Base-by-base conservation (phyloP, 768 basidiomycete species). In the Tricholomella constricta region DNA sequence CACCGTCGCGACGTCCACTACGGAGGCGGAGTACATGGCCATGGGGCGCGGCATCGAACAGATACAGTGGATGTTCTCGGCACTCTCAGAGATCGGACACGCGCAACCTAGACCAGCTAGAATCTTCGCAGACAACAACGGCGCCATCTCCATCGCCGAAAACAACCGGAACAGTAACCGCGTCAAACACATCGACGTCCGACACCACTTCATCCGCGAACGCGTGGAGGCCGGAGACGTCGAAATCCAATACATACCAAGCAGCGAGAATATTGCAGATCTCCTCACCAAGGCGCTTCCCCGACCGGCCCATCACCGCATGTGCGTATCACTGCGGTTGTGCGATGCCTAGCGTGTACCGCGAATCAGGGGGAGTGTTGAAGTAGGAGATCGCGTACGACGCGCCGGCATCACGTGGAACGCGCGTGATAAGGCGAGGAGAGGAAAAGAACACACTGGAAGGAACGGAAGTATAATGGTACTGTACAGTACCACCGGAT, bases 271-370 rank as follows among this genome's bases (percentile, higher is more conserved):
- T 52, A 38, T 65, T 14, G 73, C 76, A 1, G 72, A 78, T 55
- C 54, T 73, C 4, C 56, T 79, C n/a, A 79, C 73, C 0, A 79
- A 78, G 55, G 53, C 63, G 0, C 59, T 76, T 26, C 38, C 46
- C 8, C 20, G 31, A 19, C 35, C 47, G 11, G 38, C 47, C 2
- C 45, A 47, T 2, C 34, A 15, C 45, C 32, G 3, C 10, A n/a
- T n/a, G n/a, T 19, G 38, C 47, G 2, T 36, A 47, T 2, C 34
- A 15, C 45, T 41, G 3, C 10, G 45, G 10, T 45, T 54, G 14
- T 38, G 31, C 11, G 27, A 41, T 19, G 29, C 12, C 6, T 52
- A 40, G n/a, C 19, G 43, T 14, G 34, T 22, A 34, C 26, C 27
- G 34, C 41, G 27, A 34, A 20, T 52, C 42, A 10, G 51, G 42